These are phyloP conservation scores for Colletotrichum filicis DNA, from an alignment of 2,329 filamentous ascomycete genomes.

Conservation along the genomic window DNA sequence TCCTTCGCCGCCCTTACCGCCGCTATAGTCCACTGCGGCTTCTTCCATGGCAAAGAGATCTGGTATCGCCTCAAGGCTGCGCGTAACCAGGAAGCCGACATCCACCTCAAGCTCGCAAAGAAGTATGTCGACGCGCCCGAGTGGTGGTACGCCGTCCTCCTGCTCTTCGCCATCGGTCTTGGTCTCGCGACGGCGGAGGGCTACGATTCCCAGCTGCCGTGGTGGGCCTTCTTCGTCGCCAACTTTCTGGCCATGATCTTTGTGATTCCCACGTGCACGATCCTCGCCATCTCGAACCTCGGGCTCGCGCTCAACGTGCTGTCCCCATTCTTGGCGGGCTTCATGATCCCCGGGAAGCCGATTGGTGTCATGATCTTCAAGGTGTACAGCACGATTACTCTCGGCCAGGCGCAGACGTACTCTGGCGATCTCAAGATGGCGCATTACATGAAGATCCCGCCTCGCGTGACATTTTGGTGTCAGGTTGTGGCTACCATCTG, in stretches of 20 bases:
- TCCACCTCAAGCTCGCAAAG: slow-evolving; percentile 67
- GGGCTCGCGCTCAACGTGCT: slow-evolving; percentile 55
- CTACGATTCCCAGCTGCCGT: slow-evolving; percentile 66
- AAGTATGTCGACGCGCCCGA: slow-evolving; percentile 67
- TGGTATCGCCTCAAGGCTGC: slow-evolving; percentile 45
- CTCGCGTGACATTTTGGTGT: slow-evolving; percentile 68
- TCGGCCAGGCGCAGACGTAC: slow-evolving; percentile 40
- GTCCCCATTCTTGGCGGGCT: slow-evolving; percentile 59
- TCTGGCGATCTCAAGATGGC: slow-evolving; percentile 62
- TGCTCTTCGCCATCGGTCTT: slow-evolving; percentile 59
- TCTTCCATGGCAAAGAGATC: slow-evolving; percentile 66
- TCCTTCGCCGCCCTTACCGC: slow-evolving; percentile 64
- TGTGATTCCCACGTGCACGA: slow-evolving; percentile 58
- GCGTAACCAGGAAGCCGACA: slow-evolving; percentile 61
- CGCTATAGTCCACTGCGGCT: slow-evolving; percentile 60
- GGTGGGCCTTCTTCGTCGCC: slow-evolving; percentile 43
- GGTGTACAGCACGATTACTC: slow-evolving; percentile 41
- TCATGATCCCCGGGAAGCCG: slow-evolving; percentile 57
- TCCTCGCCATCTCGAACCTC: slow-evolving; percentile 28
- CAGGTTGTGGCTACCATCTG: slow-evolving; percentile 67
- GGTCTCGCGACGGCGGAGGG: slow-evolving; percentile 61
- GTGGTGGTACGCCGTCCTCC: slow-evolving; percentile 67
- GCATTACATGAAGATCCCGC: slow-evolving; percentile 66
- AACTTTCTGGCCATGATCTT: slow-evolving; percentile 43
- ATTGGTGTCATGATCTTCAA: slow-evolving; percentile 53